Conservation (phyloP, 1,284 basidiomycete species). For the Ceratobasidium sp. region DNA sequence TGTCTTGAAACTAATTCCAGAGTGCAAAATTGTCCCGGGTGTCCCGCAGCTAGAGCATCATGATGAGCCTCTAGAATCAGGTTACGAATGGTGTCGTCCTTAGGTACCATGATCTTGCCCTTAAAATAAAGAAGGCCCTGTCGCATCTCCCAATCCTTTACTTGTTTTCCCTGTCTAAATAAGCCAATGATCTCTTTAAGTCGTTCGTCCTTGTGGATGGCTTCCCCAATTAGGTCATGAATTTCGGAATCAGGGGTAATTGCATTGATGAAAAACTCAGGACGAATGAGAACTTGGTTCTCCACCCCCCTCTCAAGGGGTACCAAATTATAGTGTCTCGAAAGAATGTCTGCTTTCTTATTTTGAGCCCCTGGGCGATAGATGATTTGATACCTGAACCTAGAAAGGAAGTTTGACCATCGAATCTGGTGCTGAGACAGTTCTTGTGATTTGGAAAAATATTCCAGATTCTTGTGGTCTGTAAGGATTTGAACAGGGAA, state of each 20-base stretch:
- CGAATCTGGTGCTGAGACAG: conserved; percentile 28
- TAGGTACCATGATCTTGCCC: no score
- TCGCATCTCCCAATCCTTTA: no score
- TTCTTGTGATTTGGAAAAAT: not conserved
- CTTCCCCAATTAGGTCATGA: not conserved
- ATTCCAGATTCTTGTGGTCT: conserved; percentile 15
- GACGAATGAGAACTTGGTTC: not conserved
- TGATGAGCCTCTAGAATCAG: no score
- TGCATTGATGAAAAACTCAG: not conserved
- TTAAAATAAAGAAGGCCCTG: no score
- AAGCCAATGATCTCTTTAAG: no score
- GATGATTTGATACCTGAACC: conserved; percentile 15
- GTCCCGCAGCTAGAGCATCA: no score
- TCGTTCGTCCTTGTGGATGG: no score
- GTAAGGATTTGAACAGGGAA: conserved; percentile 1
- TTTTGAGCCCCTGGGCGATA: conserved; percentile 25
- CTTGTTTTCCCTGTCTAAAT: no score
- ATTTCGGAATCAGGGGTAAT: not conserved
- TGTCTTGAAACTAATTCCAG: no score
- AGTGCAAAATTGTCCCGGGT: no score
- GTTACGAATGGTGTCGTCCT: no score
- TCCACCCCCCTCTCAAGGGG: conserved; percentile 8
- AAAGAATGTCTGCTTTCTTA: conserved; percentile 4
- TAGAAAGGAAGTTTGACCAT: conserved; percentile 17
- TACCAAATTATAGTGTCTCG: conserved; percentile 40